These are phyloP conservation scores for Endoconidiophora polonica DNA, from an alignment of 2,329 filamentous ascomycete genomes.

Conservation along the genomic window DNA sequence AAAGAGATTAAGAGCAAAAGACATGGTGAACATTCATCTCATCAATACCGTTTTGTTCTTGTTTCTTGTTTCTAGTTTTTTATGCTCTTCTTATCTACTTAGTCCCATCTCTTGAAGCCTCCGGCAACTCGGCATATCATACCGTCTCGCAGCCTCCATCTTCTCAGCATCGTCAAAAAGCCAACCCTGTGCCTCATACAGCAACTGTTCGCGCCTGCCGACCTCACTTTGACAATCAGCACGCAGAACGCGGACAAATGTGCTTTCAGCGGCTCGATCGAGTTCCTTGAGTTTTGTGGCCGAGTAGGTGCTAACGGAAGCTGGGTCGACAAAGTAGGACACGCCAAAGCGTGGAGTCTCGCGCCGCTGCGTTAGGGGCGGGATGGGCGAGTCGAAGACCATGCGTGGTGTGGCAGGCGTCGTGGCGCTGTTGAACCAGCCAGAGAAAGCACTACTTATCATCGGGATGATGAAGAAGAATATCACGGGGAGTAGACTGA, in stretches of 20 bases:
- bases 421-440: slow-evolving; percentile 30
- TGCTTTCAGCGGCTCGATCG: slow-evolving; percentile 60
- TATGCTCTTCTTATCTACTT: slow-evolving; percentile 7
- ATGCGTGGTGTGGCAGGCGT: slow-evolving; percentile 41
- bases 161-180: slow-evolving; percentile 68
- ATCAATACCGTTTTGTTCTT: background rate
- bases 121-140: slow-evolving; percentile 35
- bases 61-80: slow-evolving; percentile 4
- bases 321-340: slow-evolving; percentile 72
- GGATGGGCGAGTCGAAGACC: slow-evolving; percentile 53
- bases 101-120: slow-evolving; percentile 30
- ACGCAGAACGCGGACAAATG: slow-evolving; percentile 50
- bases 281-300: slow-evolving; percentile 53
- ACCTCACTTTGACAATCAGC: slow-evolving; percentile 62
- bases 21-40: background rate
- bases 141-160: slow-evolving; percentile 49
- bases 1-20: background rate
- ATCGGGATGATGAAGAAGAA: slow-evolving; percentile 77
- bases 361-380: slow-evolving; percentile 59
- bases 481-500: slow-evolving; percentile 72
- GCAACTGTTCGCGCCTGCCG: slow-evolving; percentile 44
- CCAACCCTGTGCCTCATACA: slow-evolving; percentile 73
- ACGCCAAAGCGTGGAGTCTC: slow-evolving; percentile 54
- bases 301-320: slow-evolving; percentile 55
- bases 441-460: slow-evolving; percentile 61